Evolutionary conservation across 129 eudicot species (phyloP).

Genomic region (Chrysanthemum seticuspe): DNA sequence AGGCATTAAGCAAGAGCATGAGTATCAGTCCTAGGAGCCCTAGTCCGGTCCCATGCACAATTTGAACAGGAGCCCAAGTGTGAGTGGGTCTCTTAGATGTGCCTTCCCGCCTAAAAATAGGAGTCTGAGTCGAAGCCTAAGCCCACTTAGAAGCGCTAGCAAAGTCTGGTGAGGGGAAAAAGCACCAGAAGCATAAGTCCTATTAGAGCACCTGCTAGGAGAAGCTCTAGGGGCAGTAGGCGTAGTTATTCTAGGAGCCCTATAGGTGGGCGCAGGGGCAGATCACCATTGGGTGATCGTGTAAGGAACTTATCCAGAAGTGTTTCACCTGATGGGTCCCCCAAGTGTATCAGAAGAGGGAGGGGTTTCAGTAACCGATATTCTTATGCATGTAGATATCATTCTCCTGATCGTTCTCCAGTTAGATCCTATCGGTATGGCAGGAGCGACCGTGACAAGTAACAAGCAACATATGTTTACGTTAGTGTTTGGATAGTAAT

Average conservation of each 20-base stretch:
- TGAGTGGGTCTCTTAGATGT: conserved; percentile 50
- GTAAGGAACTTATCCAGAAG: conserved; percentile 80
- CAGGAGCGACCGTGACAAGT: conserved; percentile 89
- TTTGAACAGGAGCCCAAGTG: conserved; percentile 58
- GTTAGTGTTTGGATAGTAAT: neutral
- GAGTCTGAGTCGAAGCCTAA: conserved; percentile 33
- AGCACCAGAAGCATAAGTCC: conserved; percentile 52
- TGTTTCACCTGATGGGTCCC: conserved; percentile 75
- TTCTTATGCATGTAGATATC: conserved; percentile 86
- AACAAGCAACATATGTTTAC: neutral
- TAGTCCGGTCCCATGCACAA: conserved; percentile 41
- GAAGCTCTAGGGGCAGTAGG: too few relatives aligned
- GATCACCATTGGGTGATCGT: conserved; percentile 63
- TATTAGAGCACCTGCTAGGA: too few relatives aligned
- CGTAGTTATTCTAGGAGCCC: too few relatives aligned
- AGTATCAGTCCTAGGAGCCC: conserved; percentile 81
- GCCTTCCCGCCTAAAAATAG: conserved; percentile 35
- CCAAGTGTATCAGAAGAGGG: conserved; percentile 83
- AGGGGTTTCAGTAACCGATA: conserved; percentile 89
- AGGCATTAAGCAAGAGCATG: conserved; percentile 74
- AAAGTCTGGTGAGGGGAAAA: conserved; percentile 51
- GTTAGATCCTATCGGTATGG: conserved; percentile 79
- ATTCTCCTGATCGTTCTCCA: conserved; percentile 87
- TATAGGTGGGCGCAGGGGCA: conserved; percentile 50
- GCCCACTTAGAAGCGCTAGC: conserved; percentile 51